phyloP scores from a whole-genome alignment of 116 monocot species.

The Dioscorea cayenensis region DNA sequence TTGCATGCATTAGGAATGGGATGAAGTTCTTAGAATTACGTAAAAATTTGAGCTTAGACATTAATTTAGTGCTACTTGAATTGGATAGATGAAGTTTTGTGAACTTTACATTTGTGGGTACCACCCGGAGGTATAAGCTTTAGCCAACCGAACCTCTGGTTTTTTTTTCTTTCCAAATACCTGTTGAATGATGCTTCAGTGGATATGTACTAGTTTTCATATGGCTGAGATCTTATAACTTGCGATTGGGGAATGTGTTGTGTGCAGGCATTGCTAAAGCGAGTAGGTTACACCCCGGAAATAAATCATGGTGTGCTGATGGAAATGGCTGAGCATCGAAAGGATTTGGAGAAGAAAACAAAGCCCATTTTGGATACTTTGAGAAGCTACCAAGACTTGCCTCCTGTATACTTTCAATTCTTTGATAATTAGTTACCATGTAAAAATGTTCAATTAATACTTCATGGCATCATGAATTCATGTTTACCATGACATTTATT shows the following conservation, averaged over 20 bases:
- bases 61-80: too few species aligned
- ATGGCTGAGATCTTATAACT: too few species aligned
- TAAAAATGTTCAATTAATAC: not conserved
- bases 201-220: too few species aligned
- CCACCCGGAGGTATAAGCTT: too few species aligned
- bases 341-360: conserved; percentile 92
- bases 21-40: too few species aligned
- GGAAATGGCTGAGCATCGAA: conserved; percentile 94
- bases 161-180: too few species aligned
- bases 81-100: too few species aligned
- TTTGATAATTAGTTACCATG: not conserved
- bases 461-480: not conserved
- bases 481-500: conserved; percentile 9
- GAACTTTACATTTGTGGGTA: too few species aligned
- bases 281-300: conserved; percentile 82
- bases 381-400: conserved; percentile 96
- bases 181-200: too few species aligned
- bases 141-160: too few species aligned
- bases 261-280: conserved; percentile 59
- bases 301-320: conserved; percentile 99
- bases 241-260: not conserved
- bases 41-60: too few species aligned
- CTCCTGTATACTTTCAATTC: conserved; percentile 56
- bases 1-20: too few species aligned
- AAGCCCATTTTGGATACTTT: conserved; percentile 93